Conservation (phyloP, 2,329 filamentous ascomycete species). For the Pezicula neosporulosa region DNA sequence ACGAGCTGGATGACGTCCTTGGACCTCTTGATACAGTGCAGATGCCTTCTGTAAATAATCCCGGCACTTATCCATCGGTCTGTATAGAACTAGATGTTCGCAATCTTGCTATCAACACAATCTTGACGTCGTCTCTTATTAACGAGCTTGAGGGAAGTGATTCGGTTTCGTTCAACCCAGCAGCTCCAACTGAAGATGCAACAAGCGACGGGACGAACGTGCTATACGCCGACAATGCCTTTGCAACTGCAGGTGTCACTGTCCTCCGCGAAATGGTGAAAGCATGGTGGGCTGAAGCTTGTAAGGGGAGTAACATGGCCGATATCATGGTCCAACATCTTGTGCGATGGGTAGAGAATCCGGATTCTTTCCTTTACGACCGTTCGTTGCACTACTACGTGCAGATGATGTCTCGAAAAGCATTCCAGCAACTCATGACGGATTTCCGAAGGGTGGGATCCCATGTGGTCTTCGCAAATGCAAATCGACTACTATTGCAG, state of each 20-base stretch:
- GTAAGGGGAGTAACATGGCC: conserved; percentile 86
- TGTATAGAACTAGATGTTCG: conserved; percentile 93
- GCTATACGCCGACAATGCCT: conserved; percentile 83
- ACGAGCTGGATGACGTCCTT: conserved; percentile 87
- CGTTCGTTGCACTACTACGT: conserved; percentile 94
- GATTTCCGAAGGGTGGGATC: conserved; percentile 95
- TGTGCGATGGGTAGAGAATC: conserved; percentile 94
- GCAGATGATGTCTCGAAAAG: conserved; percentile 97
- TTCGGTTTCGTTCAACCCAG: conserved; percentile 80
- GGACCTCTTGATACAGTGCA: conserved; percentile 80
- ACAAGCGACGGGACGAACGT: conserved; percentile 61
- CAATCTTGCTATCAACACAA: conserved; percentile 96
- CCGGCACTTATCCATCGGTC: conserved; percentile 90
- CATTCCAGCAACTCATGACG: conserved; percentile 93
- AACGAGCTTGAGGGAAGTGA: conserved; percentile 93
- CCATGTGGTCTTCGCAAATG: conserved; percentile 90
- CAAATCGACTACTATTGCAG: conserved; percentile 85
- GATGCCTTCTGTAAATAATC: conserved; percentile 91
- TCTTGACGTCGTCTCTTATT: conserved; percentile 92
- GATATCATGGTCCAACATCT: conserved; percentile 97
- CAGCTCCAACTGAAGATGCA: conserved; percentile 56
- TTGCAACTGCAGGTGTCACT: conserved; percentile 84
- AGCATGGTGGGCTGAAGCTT: conserved; percentile 95
- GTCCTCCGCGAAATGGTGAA: conserved; percentile 98
- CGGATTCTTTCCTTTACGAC: conserved; percentile 93